Percentiles rank a stretch among this genome's conserved stretches.
These are phyloP conservation scores for Lipomyces sp. DNA, from an alignment of 805 yeast genomes.

Conservation along the genomic window DNA sequence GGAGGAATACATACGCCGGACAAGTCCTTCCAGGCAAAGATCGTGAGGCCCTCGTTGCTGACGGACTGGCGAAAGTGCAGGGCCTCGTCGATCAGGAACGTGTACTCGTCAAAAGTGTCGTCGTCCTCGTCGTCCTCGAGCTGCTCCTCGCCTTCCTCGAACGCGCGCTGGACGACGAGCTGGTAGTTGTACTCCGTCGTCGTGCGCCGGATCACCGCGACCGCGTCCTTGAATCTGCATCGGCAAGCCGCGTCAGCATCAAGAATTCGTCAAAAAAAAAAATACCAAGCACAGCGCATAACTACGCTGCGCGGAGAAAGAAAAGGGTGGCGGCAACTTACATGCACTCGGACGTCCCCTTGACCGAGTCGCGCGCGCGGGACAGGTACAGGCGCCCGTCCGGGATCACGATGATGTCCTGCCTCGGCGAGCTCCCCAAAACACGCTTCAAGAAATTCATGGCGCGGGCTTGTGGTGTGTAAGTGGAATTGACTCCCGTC, in stretches of 20 bases:
- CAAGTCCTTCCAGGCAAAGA: conserved; percentile 75
- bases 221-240: conserved; percentile 76
- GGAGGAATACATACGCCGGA: conserved; percentile 47
- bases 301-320: too few species aligned
- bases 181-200: conserved; percentile 65
- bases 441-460: conserved; percentile 70
- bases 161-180: conserved; percentile 64
- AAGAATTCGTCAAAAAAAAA: too few species aligned
- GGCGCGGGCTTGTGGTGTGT: background rate
- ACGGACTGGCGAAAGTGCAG: conserved; percentile 54
- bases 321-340: too few species aligned
- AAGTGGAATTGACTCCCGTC: background rate
- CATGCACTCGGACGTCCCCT: conserved; percentile 69
- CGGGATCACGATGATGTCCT: conserved; percentile 51
- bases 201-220: conserved; percentile 65
- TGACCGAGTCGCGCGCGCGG: conserved; percentile 75
- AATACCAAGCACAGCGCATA: too few species aligned
- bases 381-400: conserved; percentile 74
- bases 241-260: background rate
- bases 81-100: conserved; percentile 61
- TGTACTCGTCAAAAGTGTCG: conserved; percentile 59
- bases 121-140: conserved; percentile 47
- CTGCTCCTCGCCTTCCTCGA: conserved; percentile 62
- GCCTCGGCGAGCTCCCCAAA: conserved; percentile 15
- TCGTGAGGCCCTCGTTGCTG: conserved; percentile 52